Evolutionary conservation across 2,329 filamentous ascomycete genomes (phyloP).

Genomic region (Gyromitra esculenta): DNA sequence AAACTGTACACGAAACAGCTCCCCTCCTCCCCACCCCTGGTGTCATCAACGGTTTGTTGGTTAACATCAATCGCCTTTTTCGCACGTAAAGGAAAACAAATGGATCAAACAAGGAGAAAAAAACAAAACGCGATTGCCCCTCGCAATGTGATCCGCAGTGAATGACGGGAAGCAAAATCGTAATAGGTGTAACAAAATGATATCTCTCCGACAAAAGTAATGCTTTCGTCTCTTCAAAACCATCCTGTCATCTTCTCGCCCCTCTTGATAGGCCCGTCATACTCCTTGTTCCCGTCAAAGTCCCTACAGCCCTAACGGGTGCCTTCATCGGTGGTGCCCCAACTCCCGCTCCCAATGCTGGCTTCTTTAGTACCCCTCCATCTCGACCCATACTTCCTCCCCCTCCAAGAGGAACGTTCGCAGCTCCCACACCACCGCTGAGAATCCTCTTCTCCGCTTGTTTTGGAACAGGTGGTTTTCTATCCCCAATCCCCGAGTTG

Average conservation of each 20-base stretch:
- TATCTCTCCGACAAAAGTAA: background rate
- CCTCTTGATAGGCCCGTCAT: conserved; percentile 46
- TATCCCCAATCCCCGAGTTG: conserved; percentile 41
- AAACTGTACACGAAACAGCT: conserved; percentile 5
- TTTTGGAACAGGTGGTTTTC: conserved; percentile 49
- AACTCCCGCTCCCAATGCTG: conserved; percentile 42
- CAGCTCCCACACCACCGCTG: conserved; percentile 38
- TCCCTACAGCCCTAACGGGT: conserved; percentile 35
- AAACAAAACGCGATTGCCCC: conserved; percentile 33
- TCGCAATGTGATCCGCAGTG: conserved; percentile 24
- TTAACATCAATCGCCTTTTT: conserved; percentile 30
- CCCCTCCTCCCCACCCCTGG: background rate
- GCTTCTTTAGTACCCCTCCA: conserved; percentile 50
- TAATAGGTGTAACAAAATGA: conserved; percentile 6
- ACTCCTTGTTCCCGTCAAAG: conserved; percentile 39
- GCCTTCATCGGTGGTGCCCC: conserved; percentile 45
- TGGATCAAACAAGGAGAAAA: conserved; percentile 24
- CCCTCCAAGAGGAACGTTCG: conserved; percentile 46
- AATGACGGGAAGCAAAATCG: conserved; percentile 20
- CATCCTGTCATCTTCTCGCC: conserved; percentile 48
- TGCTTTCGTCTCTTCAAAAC: too few species aligned
- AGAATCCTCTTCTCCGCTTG: conserved; percentile 51
- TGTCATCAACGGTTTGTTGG: conserved; percentile 3
- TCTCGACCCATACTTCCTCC: conserved; percentile 24
- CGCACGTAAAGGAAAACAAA: background rate